Base-by-base conservation (phyloP, 257 asterid genomes). In the Apocynum venetum region DNA sequence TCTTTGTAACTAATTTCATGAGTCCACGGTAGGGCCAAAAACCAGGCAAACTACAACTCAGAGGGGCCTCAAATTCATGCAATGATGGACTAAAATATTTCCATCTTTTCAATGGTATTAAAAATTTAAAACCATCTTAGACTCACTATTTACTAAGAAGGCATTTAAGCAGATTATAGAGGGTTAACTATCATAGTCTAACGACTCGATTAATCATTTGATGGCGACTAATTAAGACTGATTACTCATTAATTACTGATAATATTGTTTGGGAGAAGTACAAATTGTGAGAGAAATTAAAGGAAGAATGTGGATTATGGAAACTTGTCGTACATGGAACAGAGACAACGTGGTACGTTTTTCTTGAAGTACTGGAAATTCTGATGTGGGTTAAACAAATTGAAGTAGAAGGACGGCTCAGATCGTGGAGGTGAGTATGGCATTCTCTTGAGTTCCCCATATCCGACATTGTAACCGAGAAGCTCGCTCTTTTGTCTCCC, bases 11-110 rank as follows among this genome's bases (percentile, higher is more conserved):
- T 81, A 83, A 88, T 61, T 83, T 70, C 84, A 83, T 78, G 80
- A 81, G 94, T 86, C 88, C 80, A 84, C 71, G 69, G 87, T 81
- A 84, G 91, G 94, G 81, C 86, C 84, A 79, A 64, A n/a, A 72
- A 83, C 79, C 91, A 90, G 88, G 88, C 87, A 86, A 84, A 78
- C 73, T 70, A 91, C 97, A 92, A 76, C 97, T 87, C 89, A 88
- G 68, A 10, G 77, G 75, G 80, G 80, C 84, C 80, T 80, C 80
- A 79, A 81, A 80, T 83, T 82, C 89, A 87, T 83, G 89, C 86
- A 84, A 79, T 80, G 57, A 81, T 80, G 81, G 47, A 63, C 44
- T 85, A 72, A 46, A 81, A 81, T 48, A 73, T 13, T 40, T 47
- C 25, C 48, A 59, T 48, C 56, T 76, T 59, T 66, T 77, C 48